A percentile compares a stretch with the other conserved stretches of the same genome.
phyloP scores from a whole-genome alignment of 192 early-diverging fungal species.

The Gonapodya prolifera region DNA sequence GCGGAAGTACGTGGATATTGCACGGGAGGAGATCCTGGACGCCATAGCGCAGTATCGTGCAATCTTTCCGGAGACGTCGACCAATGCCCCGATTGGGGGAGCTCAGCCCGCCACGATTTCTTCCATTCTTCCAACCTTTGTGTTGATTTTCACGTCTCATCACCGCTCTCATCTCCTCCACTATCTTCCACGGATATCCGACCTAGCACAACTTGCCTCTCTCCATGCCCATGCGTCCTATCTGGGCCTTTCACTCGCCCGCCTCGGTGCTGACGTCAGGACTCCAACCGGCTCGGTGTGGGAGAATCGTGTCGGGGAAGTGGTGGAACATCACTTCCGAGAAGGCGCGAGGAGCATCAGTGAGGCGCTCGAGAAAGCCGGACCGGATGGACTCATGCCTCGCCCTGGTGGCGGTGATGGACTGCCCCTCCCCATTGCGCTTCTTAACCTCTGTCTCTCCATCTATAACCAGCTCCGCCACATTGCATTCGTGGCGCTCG shows the following conservation, averaged over 20 bases:
- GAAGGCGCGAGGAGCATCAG: not conserved
- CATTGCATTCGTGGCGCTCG: not conserved
- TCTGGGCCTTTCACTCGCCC: conserved; percentile 62
- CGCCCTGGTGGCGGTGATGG: not conserved
- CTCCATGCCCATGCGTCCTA: conserved; percentile 68
- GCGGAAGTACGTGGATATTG: conserved; percentile 62
- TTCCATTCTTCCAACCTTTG: conserved; percentile 50
- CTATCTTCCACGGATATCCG: conserved; percentile 41
- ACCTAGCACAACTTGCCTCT: conserved; percentile 43
- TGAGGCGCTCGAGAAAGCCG: not conserved
- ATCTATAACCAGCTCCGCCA: not conserved
- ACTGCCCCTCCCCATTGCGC: not conserved
- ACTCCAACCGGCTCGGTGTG: conserved; percentile 41
- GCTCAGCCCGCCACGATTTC: not conserved
- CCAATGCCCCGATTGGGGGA: conserved; percentile 5
- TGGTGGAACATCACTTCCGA: not conserved
- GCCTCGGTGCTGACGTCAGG: conserved; percentile 67
- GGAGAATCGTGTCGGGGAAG: conserved; percentile 18
- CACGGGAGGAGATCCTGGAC: conserved; percentile 70
- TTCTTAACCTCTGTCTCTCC: not conserved
- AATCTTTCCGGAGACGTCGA: conserved; percentile 33
- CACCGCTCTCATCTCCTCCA: conserved; percentile 24
- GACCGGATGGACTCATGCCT: not conserved
- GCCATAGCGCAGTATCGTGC: conserved; percentile 68
- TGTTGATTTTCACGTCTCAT: conserved; percentile 28